Base-by-base conservation (phyloP, 2,329 filamentous ascomycete genomes). In the Scolecobasidium constrictum region DNA sequence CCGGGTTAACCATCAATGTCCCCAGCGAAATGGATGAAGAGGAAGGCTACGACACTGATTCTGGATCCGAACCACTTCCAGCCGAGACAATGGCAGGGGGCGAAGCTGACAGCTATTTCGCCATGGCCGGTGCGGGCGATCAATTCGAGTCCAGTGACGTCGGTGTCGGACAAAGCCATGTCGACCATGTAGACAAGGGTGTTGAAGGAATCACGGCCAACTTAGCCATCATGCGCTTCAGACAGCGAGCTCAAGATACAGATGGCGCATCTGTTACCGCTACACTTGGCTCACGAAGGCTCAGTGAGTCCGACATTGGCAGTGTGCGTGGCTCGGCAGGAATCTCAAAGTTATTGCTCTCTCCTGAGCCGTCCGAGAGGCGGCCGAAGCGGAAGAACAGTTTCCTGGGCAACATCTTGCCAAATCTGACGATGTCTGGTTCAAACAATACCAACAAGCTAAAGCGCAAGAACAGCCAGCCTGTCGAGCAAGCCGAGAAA, bases 211-310 rank as follows among this genome's bases (percentile, higher is more conserved):
- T 57, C 33, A 73, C 64, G 6, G 72, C 73, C 0, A 72, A 66
- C 49, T 68, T 66, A 33, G 73, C 73, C n/a, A 76, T 76, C 53
- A 62, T 66, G 56, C 63, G 66, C 33, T 77, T 68, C 49, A 55
- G 63, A 22, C 58, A 63, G 48, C 64, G 67, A 38, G 68, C 68
- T 3, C 66, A 63, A 35, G 71, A 75, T 42, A 59, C 71, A 13
- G 73, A 77, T 40, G 67, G 66, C 6, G 63, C 67, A 35, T 77
- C 73, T 12, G 64, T 72, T 37, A 72, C 77, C 12, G 81, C 81
- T 15, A 86, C 81, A 0, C 78, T 81, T 69, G 81, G 81, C 13
- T 86, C 81, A 2, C 73, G 79, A 34, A 72, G 74, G 45, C 81
- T 58, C 9, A 63, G 80, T 56, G 65, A 82, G 38, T 76, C 79